These are phyloP conservation scores for Kodamaea alishanica DNA, from an alignment of 1,139 yeast species.

Conservation along the genomic window DNA sequence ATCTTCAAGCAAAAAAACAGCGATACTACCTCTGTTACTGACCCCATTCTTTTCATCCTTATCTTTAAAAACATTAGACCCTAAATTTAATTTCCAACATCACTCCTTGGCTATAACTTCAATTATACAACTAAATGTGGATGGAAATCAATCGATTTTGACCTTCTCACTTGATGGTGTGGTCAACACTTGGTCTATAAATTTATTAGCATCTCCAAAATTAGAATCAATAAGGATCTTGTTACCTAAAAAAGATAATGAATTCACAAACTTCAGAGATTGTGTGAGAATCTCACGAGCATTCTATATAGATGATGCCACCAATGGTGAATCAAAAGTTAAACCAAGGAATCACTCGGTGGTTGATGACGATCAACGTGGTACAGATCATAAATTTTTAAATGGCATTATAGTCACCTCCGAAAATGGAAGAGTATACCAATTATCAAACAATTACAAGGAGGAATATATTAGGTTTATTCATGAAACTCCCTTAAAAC, in stretches of 20 bases:
- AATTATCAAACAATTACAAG: conserved; percentile 26
- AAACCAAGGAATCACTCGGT: neutral
- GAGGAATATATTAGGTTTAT: conserved; percentile 29
- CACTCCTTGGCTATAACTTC: conserved; percentile 15
- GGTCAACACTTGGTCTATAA: conserved; percentile 41
- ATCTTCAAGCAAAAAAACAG: conserved; percentile 13
- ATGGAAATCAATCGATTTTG: conserved; percentile 26
- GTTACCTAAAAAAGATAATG: conserved; percentile 10
- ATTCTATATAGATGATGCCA: conserved; percentile 1
- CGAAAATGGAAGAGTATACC: conserved; percentile 47
- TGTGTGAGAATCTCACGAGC: conserved; percentile 9
- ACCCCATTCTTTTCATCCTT: conserved; percentile 22
- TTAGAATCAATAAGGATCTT: conserved; percentile 17
- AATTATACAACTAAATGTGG: conserved; percentile 19
- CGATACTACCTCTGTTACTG: conserved; percentile 28
- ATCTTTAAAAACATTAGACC: conserved; percentile 3
- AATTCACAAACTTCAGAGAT: conserved; percentile 11
- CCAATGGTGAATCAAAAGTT: too few species aligned
- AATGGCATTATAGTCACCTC: conserved; percentile 42
- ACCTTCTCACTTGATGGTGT: conserved; percentile 36
- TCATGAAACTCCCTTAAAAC: conserved; percentile 13
- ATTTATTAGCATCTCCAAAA: conserved; percentile 33
- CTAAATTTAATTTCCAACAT: conserved; percentile 5
- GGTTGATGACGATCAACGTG: conserved; percentile 2
- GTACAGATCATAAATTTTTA: conserved; percentile 20